Evolutionary conservation across 768 basidiomycete species (phyloP).

Genomic region (Termitomyces eurrhizus): DNA sequence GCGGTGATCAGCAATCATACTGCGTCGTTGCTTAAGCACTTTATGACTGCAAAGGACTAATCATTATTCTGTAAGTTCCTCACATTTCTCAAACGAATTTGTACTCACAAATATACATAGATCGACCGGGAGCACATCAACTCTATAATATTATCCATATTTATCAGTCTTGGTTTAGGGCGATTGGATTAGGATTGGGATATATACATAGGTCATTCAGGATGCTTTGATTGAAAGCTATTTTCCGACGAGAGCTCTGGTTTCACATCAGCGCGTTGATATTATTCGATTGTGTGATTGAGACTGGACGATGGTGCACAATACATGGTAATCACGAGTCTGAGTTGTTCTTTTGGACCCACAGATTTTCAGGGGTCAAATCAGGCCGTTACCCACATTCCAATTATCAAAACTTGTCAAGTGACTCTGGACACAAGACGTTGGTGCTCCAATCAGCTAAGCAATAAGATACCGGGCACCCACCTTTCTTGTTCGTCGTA

Average conservation of each 20-base stretch:
- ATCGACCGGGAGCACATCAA: neutral
- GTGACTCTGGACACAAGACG: no score
- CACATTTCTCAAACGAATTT: no score
- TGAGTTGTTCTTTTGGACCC: neutral
- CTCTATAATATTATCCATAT: neutral
- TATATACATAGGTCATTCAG: neutral
- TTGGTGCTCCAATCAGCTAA: no score
- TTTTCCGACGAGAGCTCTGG: neutral
- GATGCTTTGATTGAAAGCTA: no score
- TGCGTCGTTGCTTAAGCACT: neutral
- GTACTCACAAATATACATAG: no score
- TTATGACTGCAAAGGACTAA: neutral
- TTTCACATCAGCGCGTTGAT: neutral
- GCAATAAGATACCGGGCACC: no score
- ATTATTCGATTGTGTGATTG: neutral
- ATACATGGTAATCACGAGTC: neutral
- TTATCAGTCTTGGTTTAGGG: neutral
- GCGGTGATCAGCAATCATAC: neutral
- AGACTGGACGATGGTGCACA: neutral
- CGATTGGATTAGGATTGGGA: no score
- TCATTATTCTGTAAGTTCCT: no score
- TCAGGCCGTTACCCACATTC: neutral
- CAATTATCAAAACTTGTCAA: no score
- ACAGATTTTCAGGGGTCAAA: neutral
- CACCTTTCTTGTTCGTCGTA: no score